Evolutionary conservation across 2,329 filamentous ascomycete genomes (phyloP), one percentile per base, ranked within the genome.

Genomic region (Talaromyces funiculosus): DNA sequence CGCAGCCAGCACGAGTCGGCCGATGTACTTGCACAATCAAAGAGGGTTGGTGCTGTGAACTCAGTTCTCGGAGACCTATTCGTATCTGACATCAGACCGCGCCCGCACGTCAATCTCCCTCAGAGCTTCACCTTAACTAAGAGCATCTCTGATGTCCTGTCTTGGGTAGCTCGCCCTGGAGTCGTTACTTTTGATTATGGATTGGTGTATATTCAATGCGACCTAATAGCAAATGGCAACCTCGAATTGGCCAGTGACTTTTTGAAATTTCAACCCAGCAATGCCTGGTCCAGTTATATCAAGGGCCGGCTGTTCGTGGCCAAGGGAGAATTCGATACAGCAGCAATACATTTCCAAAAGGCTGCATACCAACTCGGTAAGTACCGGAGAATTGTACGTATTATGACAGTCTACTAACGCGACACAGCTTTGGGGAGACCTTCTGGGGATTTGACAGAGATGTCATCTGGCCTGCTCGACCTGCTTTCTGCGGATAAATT

Each of bases 311-410:
- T 96, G 53, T 83, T 85, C 65, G 79, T 97, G 35, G 85, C 87
- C 4, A 83, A 88, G 64, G 88, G 87, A 58, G 88, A 96, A 69
- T 87, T 87, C 71, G 83, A 85, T 61, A 81, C 84, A 40, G 93
- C 94, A 59, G 84, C 90, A 29, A 78, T 84, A 29, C 84, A 86
- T 69, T 97, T 99, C 75, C 87, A 86, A 66, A 93, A 89, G 71
- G 90, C 92, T 62, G 90, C 91, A 20, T 88, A 90, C 68, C 87
- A 88, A 60, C 85, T 96, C 73, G 87, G 90, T 92, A 83, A 79
- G 88, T 81, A 40, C 29, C 9, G 2, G 8, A n/a, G 58, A 24
- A 20, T 26, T n/a, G n/a, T 10, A 8, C 14, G 42, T 35, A 14
- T 45, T 20, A 22, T 20, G 14, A 37, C 45, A n/a, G 38, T 33